Evolutionary conservation across 1,284 basidiomycete genomes (phyloP).

Genomic region (Ceratobasidium papillatum): DNA sequence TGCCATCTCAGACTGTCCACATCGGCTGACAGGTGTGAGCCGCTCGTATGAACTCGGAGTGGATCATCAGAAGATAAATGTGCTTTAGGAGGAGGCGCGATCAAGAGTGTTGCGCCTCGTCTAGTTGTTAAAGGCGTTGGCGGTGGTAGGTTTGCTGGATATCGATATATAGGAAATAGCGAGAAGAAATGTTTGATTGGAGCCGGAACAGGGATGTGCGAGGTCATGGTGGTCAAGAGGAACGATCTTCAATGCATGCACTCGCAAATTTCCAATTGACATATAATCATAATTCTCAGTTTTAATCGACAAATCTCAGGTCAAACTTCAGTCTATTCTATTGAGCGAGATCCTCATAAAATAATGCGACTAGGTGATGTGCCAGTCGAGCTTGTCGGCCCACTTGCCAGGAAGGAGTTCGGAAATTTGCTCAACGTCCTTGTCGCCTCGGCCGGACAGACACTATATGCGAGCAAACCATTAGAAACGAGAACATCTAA

Average conservation of each 20-base stretch:
- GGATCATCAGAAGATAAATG: constrained; percentile 35
- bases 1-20: constrained; percentile 88
- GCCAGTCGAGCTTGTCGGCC: constrained; percentile 91
- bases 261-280: constrained; percentile 6
- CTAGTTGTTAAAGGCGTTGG: constrained; percentile 23
- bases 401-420: constrained; percentile 83
- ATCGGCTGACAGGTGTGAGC: constrained; percentile 68
- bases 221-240: constrained; percentile 17
- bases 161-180: constrained; percentile 45
- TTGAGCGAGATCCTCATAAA: background rate
- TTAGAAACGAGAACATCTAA: constrained; percentile 51
- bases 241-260: constrained; percentile 8
- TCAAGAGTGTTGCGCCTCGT: constrained; percentile 33
- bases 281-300: constrained; percentile 7
- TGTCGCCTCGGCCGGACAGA: constrained; percentile 90
- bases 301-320: constrained; percentile 11
- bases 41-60: constrained; percentile 46
- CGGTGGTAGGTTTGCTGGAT: constrained; percentile 38
- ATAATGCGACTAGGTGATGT: constrained; percentile 53
- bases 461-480: constrained; percentile 60
- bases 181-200: constrained; percentile 45
- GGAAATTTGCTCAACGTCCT: constrained; percentile 93
- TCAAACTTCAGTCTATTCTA: background rate
- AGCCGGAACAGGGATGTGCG: constrained; percentile 41
- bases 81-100: constrained; percentile 30